These are phyloP conservation scores for Auriscalpium orientale DNA, from an alignment of 768 basidiomycete species.

Conservation along the genomic window DNA sequence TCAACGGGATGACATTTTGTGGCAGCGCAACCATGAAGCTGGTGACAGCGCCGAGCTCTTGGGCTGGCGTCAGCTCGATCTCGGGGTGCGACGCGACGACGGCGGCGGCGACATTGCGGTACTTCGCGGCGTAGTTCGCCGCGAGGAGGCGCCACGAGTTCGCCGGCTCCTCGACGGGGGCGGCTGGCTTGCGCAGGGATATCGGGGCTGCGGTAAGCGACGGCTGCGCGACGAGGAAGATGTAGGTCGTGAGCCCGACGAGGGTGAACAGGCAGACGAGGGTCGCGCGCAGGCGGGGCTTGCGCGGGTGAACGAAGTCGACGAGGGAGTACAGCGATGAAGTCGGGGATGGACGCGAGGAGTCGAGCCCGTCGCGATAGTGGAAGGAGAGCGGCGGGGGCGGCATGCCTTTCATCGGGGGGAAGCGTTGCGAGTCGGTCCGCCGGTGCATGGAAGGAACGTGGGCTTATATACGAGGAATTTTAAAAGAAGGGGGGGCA, in stretches of 20 bases:
- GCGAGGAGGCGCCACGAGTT: not conserved
- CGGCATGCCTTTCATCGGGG: constrained; percentile 1
- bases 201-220: not conserved
- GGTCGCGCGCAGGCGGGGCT: constrained; percentile 9
- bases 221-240: constrained; percentile 12
- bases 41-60: constrained; percentile 71
- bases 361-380: not conserved
- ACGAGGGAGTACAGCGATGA: constrained; percentile 1
- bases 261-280: constrained; percentile 13
- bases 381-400: not conserved
- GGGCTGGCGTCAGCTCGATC: constrained; percentile 38
- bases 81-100: constrained; percentile 26
- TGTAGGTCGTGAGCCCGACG: constrained; percentile 4
- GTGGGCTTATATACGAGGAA: constrained; percentile 5
- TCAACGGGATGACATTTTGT: constrained; percentile 64
- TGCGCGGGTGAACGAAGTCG: constrained; percentile 9
- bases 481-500: not conserved
- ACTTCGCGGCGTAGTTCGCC: constrained; percentile 6
- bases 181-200: not conserved
- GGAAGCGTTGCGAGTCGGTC: constrained; percentile 6
- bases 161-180: constrained; percentile 1
- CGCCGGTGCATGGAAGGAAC: constrained; percentile 10
- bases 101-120: constrained; percentile 9
- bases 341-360: not conserved
- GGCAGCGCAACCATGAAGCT: constrained; percentile 68